Conservation (phyloP, 495 filamentous ascomycete genomes). For the Xylaria scruposa region DNA sequence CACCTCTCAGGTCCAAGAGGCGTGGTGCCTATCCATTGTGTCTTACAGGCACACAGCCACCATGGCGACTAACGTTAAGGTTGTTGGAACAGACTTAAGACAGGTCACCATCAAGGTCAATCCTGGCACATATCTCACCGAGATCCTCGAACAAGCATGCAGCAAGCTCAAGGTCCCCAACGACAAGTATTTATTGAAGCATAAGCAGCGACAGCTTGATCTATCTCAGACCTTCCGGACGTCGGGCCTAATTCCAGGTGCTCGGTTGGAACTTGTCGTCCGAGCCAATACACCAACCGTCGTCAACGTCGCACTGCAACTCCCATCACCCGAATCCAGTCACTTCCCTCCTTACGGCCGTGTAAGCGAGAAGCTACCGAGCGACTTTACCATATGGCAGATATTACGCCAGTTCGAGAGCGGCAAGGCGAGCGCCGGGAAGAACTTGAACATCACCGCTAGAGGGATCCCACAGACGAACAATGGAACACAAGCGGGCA, state of each 20-base stretch:
- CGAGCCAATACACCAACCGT: slow-evolving; percentile 80
- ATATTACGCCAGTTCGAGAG: slow-evolving; percentile 88
- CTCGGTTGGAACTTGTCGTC: slow-evolving; percentile 90
- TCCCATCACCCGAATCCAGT: slow-evolving; percentile 69
- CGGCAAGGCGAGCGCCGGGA: slow-evolving; percentile 60
- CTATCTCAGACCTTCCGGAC: slow-evolving; percentile 85
- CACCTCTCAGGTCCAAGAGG: background rate
- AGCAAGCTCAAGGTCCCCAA: slow-evolving; percentile 73
- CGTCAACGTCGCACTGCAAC: slow-evolving; percentile 83
- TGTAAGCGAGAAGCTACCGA: slow-evolving; percentile 81
- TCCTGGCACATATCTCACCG: slow-evolving; percentile 77
- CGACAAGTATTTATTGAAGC: slow-evolving; percentile 84
- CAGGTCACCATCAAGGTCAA: slow-evolving; percentile 81
- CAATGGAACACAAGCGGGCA: slow-evolving; percentile 59
- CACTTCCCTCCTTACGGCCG: slow-evolving; percentile 62
- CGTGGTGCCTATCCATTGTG: background rate
- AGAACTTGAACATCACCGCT: slow-evolving; percentile 77
- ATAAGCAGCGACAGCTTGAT: slow-evolving; percentile 84
- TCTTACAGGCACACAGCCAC: slow-evolving; percentile 23
- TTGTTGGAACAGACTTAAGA: slow-evolving; percentile 77
- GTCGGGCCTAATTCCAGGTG: slow-evolving; percentile 82
- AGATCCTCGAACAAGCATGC: slow-evolving; percentile 87
- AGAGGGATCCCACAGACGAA: slow-evolving; percentile 68
- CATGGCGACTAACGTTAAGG: slow-evolving; percentile 90
- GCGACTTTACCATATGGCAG: slow-evolving; percentile 84